Conservation (phyloP, 2,329 filamentous ascomycete species). For the Colletotrichum sp. region DNA sequence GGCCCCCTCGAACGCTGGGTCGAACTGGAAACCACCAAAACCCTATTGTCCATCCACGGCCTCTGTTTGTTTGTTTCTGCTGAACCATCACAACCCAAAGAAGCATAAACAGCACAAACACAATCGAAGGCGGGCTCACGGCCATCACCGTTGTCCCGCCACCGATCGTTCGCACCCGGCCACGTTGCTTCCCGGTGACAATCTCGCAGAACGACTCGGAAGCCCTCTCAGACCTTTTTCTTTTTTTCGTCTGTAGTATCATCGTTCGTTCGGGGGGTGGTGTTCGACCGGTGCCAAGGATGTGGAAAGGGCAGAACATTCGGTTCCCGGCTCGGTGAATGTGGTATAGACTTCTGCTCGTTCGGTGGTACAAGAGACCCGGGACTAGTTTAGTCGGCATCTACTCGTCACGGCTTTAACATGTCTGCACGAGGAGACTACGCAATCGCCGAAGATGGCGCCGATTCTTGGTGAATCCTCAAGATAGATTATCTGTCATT, state of each 20-base stretch:
- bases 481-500: background rate
- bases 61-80: background rate
- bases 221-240: background rate
- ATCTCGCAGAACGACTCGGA: background rate
- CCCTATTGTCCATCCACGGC: background rate
- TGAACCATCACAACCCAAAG: background rate
- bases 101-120: background rate
- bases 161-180: background rate
- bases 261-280: background rate
- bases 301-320: background rate
- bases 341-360: background rate
- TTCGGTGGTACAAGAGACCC: background rate
- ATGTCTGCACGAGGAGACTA: background rate
- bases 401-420: background rate
- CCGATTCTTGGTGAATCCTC: background rate
- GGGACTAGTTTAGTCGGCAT: background rate
- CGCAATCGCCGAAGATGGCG: background rate
- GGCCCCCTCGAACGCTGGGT: background rate
- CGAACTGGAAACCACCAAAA: background rate
- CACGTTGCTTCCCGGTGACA: conserved; percentile 13
- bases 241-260: background rate
- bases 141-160: background rate
- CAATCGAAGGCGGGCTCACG: background rate
- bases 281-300: background rate
- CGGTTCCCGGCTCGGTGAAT: background rate